These are phyloP conservation scores for Hypoxylon rubiginosum DNA, from an alignment of 2,329 filamentous ascomycete species.

Conservation along the genomic window DNA sequence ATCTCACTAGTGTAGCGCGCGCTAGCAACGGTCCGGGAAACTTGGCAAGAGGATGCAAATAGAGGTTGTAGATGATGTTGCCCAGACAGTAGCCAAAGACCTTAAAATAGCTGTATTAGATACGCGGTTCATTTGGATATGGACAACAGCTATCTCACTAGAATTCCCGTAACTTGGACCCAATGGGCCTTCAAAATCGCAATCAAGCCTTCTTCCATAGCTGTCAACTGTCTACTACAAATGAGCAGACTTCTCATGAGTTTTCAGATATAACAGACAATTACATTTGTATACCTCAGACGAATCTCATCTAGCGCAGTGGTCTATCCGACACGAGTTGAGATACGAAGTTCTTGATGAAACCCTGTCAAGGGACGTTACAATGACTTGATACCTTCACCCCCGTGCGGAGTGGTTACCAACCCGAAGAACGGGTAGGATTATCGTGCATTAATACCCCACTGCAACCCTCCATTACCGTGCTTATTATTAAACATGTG, in stretches of 20 bases:
- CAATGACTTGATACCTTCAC: slow-evolving; percentile 6
- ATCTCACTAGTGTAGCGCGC: slow-evolving; percentile 26
- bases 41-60: slow-evolving; percentile 39
- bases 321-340: background rate
- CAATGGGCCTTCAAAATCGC: slow-evolving; percentile 15
- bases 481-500: background rate
- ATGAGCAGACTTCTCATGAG: background rate
- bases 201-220: slow-evolving; percentile 17
- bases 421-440: slow-evolving; percentile 3
- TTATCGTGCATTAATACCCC: slow-evolving; percentile 9
- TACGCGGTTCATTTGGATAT: slow-evolving; percentile 5
- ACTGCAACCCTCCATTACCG: background rate
- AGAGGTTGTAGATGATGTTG: slow-evolving; percentile 37
- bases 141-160: slow-evolving; percentile 13
- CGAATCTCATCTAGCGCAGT: background rate
- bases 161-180: slow-evolving; percentile 10
- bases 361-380: background rate
- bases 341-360: slow-evolving; percentile 1
- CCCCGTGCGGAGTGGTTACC: background rate
- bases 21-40: slow-evolving; percentile 35
- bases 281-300: background rate
- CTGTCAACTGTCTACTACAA: background rate
- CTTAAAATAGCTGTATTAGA: slow-evolving; percentile 1
- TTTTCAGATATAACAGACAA: background rate
- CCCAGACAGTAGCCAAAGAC: slow-evolving; percentile 12